Base-by-base conservation (phyloP, 2,329 filamentous ascomycete species). In the Botrytis galanthina region DNA sequence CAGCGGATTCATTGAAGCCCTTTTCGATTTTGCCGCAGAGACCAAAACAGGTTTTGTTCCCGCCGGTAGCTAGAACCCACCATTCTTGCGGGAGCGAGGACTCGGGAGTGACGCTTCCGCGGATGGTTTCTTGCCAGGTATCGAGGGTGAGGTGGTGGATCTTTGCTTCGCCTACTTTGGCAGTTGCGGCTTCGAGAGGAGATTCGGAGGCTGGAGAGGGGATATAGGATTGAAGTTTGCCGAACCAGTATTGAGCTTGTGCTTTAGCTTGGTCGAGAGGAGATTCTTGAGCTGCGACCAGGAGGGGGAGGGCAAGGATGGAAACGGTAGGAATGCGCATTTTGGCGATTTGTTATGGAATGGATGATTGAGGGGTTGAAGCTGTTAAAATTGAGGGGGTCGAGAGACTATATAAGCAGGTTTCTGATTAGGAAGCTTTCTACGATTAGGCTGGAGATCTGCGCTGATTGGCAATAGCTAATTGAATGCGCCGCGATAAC, bases 21-120 rank as follows among this genome's bases (percentile, higher is more conserved):
- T 84, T 83, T 79, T 93, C 91, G 71, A 91, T 83, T 74, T 84
- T 85, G 60, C 80, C 85, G 83, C 93, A 95, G 79, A 88, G 86
- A 78, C 92, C 92, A 70, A 76, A 80, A 76, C 93, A 95, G 46
- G 92, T 94, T 84, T 90, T 91, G 86, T 95, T 94, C 78, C 91
- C 86, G 73, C 93, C 93, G 16, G 90, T 92, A 77, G 93, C 84
- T 77, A 92, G 86, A 75, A 95, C 84, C 86, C 92, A 90, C 91
- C 91, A 94, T 83, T 94, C 91, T 82, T 92, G 91, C 8, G 92
- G 91, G 12, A 18, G 88, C 87, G 70, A 37, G 26, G 87, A 86
- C 42, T 83, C 88, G 14, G 88, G 82, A 75, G 88, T 84, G 73
- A 92, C 88, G 44, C 89, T 87, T 69, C 84, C 84, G 80, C 88